Evolutionary conservation across 495 filamentous ascomycete genomes (phyloP), one percentile per base, ranked within the genome.

Genomic region (Aspergillus saccharolyticus): DNA sequence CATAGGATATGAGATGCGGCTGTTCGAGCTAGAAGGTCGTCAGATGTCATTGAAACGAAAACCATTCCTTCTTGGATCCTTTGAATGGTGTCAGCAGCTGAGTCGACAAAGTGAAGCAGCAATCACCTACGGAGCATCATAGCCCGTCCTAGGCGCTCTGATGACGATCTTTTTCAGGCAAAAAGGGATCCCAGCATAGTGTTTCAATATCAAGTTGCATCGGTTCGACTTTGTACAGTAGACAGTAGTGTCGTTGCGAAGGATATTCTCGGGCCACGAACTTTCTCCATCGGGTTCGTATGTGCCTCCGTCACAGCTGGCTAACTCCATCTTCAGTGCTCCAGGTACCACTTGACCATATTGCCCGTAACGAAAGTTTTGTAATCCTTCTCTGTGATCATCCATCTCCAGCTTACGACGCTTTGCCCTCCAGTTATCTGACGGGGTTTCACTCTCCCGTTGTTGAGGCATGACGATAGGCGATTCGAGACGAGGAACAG

Each of bases 21-120:
- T 6, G 91, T 93, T 50, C 88, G 81, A 33, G 74, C 76, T 24
- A 94, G 70, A 16, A 96, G 77, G 54, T 93, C 88, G 56, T 92
- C 82, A 14, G 82, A 78, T 17, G 82, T 80, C 91, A 96, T 96
- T 5, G 89, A 84, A 42, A 97, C 80, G 66, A 97, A 96, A 6
- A 97, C 83, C 85, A 96, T 89, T 20, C 93, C 93, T 78, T 95
- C 90, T 74, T 92, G 89, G 48, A 96, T 86, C 49, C 64, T 64
- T 42, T 42, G 22, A 42, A 18, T 51, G 12, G 33, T 19, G 39
- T 67, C 47, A 64, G 54, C 44, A 39, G 52, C 8, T n/a, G 17
- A 33, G 15, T 21, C 16, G 20, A 53, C 6, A 10, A 19, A 20
- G 20, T 48, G 17, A 10, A 30, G 46, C 12, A 45, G 51, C 30